A percentile compares a stretch with the other conserved stretches of the same genome.
phyloP scores from a whole-genome alignment of 371 early-diverging fungal genomes.

The Actinomortierella wolfii region DNA sequence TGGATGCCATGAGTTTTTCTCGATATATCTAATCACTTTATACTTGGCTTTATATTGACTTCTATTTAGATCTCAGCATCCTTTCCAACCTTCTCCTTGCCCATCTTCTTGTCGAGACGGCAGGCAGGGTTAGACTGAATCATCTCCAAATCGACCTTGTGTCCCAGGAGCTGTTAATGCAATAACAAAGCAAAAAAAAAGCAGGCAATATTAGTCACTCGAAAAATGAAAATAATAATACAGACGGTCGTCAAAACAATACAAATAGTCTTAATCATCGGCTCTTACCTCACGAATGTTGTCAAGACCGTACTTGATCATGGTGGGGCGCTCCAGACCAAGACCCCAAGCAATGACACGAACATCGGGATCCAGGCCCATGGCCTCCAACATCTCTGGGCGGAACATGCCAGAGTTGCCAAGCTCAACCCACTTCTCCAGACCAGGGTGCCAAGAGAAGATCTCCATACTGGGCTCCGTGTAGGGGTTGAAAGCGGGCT shows the following conservation, averaged over 20 bases:
- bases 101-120: constrained; percentile 83
- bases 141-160: constrained; percentile 96
- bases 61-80: constrained; percentile 22
- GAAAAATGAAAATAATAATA: neutral
- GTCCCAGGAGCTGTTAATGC: constrained; percentile 83
- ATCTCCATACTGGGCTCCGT: constrained; percentile 99
- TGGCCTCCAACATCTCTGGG: constrained; percentile 98
- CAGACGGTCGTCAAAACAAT: neutral
- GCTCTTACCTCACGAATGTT: constrained; percentile 90
- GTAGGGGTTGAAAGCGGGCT: constrained; percentile 99
- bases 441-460: constrained; percentile 97
- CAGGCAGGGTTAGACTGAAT: constrained; percentile 93
- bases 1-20: no score
- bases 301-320: constrained; percentile 98
- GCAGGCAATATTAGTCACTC: neutral
- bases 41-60: no score
- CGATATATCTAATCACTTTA: no score
- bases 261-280: no score
- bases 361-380: constrained; percentile 97
- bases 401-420: constrained; percentile 99
- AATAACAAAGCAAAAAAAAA: no score
- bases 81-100: constrained; percentile 64
- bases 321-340: constrained; percentile 99
- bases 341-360: constrained; percentile 99
- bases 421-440: constrained; percentile 98